Conservation (phyloP, 805 yeast species). For the Wickerhamomyces xylosicus region DNA sequence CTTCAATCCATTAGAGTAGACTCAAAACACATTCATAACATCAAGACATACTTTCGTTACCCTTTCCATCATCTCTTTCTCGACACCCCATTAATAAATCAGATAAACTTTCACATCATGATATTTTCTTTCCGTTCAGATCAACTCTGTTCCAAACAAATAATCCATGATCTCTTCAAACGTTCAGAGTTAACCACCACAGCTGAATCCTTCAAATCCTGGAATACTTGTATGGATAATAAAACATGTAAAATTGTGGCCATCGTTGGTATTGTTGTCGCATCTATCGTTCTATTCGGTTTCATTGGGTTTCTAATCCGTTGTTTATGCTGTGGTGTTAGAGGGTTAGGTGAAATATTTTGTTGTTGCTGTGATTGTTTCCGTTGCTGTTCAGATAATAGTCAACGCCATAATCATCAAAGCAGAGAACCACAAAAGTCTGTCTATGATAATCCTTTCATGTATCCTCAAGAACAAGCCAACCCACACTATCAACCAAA, state of each 20-base stretch:
- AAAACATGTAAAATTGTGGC: constrained; percentile 67
- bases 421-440: constrained; percentile 7
- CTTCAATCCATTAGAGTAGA: too few species aligned
- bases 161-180: not conserved
- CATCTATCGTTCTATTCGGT: constrained; percentile 44
- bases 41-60: too few species aligned
- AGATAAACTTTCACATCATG: too few species aligned
- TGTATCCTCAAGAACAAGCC: constrained; percentile 10
- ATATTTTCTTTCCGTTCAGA: not conserved
- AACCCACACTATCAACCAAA: constrained; percentile 4
- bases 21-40: too few species aligned
- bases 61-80: not conserved
- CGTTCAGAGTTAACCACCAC: constrained; percentile 9
- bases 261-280: constrained; percentile 60
- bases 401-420: not conserved
- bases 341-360: constrained; percentile 37
- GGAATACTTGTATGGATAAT: constrained; percentile 80
- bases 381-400: not conserved
- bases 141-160: not conserved
- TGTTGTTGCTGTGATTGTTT: constrained; percentile 38
- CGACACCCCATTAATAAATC: too few species aligned
- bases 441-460: constrained; percentile 12
- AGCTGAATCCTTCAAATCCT: constrained; percentile 40
- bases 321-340: constrained; percentile 49
- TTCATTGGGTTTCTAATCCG: constrained; percentile 41